Conservation (phyloP, 805 yeast genomes). For the Ogataea degrootiae region DNA sequence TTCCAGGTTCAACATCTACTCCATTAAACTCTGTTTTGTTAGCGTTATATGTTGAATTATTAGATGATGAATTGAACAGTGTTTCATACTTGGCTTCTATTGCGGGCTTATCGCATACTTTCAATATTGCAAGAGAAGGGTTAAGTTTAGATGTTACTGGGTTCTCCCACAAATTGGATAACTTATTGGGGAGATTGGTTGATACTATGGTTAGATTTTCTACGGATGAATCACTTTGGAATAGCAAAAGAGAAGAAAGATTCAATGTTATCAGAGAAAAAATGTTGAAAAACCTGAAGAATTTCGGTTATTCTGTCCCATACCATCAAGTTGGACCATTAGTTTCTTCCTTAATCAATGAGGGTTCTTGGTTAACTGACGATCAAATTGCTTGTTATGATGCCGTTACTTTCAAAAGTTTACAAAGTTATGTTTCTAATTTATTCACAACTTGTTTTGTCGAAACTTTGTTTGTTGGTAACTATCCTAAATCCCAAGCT, state of each 20-base stretch:
- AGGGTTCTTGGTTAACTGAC: conserved; percentile 58
- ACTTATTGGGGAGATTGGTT: conserved; percentile 57
- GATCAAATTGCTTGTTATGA: conserved; percentile 51
- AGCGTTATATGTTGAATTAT: conserved; percentile 59
- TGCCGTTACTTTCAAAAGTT: conserved; percentile 42
- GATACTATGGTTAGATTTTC: conserved; percentile 45
- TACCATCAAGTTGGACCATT: conserved; percentile 69
- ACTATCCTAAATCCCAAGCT: conserved; percentile 53
- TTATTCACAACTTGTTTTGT: conserved; percentile 56
- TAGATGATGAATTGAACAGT: conserved; percentile 73
- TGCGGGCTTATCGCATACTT: conserved; percentile 64
- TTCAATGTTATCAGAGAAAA: conserved; percentile 67
- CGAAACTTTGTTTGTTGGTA: conserved; percentile 78
- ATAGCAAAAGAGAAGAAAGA: conserved; percentile 43
- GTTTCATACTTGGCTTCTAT: conserved; percentile 77
- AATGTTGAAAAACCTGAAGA: conserved; percentile 54
- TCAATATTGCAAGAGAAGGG: conserved; percentile 65
- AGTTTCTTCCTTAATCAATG: conserved; percentile 63
- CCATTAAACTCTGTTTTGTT: conserved; percentile 55
- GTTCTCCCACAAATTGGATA: conserved; percentile 74
- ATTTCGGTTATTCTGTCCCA: conserved; percentile 70
- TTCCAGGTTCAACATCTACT: conserved; percentile 59
- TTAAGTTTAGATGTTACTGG: conserved; percentile 66
- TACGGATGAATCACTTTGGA: conserved; percentile 22
- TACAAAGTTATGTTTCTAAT: conserved; percentile 40